Base-by-base conservation (phyloP, 2,329 filamentous ascomycete genomes). In the Hypoxylon sp. region DNA sequence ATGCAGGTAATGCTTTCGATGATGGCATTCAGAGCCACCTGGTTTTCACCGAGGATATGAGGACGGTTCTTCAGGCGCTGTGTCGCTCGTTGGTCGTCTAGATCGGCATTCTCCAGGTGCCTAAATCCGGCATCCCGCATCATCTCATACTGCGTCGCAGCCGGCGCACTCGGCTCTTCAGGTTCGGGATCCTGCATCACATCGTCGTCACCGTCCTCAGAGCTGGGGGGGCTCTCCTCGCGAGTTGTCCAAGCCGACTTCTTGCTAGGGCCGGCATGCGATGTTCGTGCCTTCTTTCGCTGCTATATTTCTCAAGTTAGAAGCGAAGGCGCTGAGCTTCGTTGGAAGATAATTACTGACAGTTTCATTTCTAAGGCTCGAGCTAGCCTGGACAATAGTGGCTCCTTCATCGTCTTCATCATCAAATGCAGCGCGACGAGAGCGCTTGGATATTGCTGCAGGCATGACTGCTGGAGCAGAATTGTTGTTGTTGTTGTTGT, bases 1-100 rank as follows among this genome's bases (percentile, higher is more conserved):
- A 90, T 88, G 78, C 94, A 97, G 39, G 90, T 92, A 61, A 98
- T 92, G 70, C 91, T 91, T 79, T 97, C 92, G 51, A 98, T 91
- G 60, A 98, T 95, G 1, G 94, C 94, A 73, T 92, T 91, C 42
- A 97, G 92, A 0, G 93, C 91, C 1, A 92, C 88, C 42, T 89
- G 85, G 73, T 97, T 98, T 22, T 92, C 86, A 11, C 88, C 87
- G 58, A 87, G 80, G 39, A 80, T 81, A 33, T 79, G 75, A 48
- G 83, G 79, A 59, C 83, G 84, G 70, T 82, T 85, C 60, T 84
- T 83, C 24, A 93, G 82, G 29, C 87, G 86, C 76, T 92, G 90
- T 9, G 90, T 92, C 29, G 90, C 90, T 54, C 85, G 84, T 57
- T 87, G 79, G 74, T 92, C 90, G 72, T 91, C 89, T 70, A 82